These are phyloP conservation scores for Flueggea neowawraea DNA, from an alignment of 441 rosid species.

Conservation along the genomic window DNA sequence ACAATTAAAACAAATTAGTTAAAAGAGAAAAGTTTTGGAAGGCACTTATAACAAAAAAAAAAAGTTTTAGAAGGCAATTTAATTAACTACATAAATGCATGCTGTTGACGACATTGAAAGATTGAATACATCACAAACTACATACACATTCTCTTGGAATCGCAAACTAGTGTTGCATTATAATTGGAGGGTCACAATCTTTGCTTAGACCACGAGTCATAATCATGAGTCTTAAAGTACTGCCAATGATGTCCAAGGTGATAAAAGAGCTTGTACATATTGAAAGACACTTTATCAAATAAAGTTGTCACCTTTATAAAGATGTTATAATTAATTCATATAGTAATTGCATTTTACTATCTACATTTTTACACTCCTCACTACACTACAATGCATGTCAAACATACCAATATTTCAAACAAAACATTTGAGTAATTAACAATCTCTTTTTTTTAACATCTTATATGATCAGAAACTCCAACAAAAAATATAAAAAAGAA, in stretches of 20 bases:
- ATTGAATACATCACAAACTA: no score
- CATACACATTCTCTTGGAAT: slow-evolving; percentile 4
- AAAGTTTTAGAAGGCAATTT: no score
- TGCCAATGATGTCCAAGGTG: slow-evolving; percentile 1
- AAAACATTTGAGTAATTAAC: no score
- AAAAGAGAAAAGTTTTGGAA: no score
- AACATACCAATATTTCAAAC: slow-evolving; percentile 40
- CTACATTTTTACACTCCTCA: slow-evolving; percentile 50
- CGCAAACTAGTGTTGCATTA: slow-evolving; percentile 4
- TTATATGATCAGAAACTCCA: slow-evolving; percentile 11
- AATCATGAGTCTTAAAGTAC: slow-evolving; percentile 16
- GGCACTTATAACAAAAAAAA: no score
- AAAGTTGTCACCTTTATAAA: not conserved
- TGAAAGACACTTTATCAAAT: slow-evolving; percentile 10
- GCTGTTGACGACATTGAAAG: no score
- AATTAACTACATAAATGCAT: no score
- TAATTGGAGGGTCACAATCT: slow-evolving; percentile 9
- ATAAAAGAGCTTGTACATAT: not conserved
- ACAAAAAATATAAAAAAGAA: not conserved
- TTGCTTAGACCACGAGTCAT: not conserved
- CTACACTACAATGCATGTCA: slow-evolving; percentile 16
- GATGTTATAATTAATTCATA: slow-evolving; percentile 22
- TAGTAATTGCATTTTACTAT: slow-evolving; percentile 29
- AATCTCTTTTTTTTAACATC: no score
- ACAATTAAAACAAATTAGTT: no score